Evolutionary conservation across 2,329 filamentous ascomycete species (phyloP), one percentile per base, ranked within the genome.

Genomic region (Pestalotiopsis sp.): DNA sequence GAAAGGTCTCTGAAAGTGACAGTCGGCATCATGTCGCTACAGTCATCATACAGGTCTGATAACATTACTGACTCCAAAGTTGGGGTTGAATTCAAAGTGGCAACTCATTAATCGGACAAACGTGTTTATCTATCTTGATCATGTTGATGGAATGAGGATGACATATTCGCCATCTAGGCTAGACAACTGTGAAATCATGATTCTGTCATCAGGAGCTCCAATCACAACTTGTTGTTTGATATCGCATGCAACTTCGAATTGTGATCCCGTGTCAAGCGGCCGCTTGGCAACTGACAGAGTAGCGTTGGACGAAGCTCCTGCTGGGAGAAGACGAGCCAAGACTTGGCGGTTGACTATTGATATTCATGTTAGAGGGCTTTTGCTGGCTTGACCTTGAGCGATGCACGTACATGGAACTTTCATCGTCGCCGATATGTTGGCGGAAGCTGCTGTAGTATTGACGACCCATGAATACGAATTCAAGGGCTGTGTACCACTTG

Each of bases 111-210:
- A 36, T 36, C 31, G 9, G 31, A 36, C 7, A 36, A 9, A 36
- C 31, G 6, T 36, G 31, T 9, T 36, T 36, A 2, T 9, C 1
- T 36, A 36, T 36, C 31, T 36, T 36, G 2, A 36, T 9, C 9
- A 2, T 36, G 31, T 6, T 36, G 31, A 36, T 36, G 31, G 31
- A 36, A 63, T 31, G 2, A 63, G 60, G 38, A 63, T 39, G 12
- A 63, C 38, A 63, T 63, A 63, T 63, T 63, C 60, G 4, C 60
- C 60, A 63, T 63, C 60, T 63, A 63, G 12, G 12, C 17, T 23
- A 60, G 57, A 60, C 57, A 60, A 6, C 23, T 60, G 57, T 6
- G 17, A 23, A 60, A 60, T 31, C 57, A 27, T 60, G 57, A 60
- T 31, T 23, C 25, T 31, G 57, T 60, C 57, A 5, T 60, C 57